A percentile compares a stretch with the other conserved stretches of the same genome.
These are phyloP conservation scores for Metschnikowia lochheadii DNA, from an alignment of 805 yeast species.

Conservation along the genomic window DNA sequence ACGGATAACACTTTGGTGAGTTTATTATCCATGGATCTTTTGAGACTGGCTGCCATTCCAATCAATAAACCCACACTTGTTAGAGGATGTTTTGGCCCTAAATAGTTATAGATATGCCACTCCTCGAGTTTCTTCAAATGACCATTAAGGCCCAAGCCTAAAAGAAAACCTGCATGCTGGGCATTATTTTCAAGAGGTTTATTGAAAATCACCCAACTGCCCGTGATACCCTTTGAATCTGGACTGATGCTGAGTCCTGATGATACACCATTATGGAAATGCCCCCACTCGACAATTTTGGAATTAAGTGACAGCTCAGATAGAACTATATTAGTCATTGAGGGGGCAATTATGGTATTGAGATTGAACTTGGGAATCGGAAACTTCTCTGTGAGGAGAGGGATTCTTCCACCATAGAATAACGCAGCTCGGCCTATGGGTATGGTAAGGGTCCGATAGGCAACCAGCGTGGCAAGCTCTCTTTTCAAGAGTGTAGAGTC, in stretches of 20 bases:
- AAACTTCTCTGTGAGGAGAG: slow-evolving; percentile 80
- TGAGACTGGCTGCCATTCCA: slow-evolving; percentile 89
- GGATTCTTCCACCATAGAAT: slow-evolving; percentile 62
- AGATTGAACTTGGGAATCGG: slow-evolving; percentile 75
- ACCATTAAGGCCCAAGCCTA: slow-evolving; percentile 90
- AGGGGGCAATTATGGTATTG: slow-evolving; percentile 60
- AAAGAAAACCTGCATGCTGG: slow-evolving; percentile 91
- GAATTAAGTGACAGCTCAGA: slow-evolving; percentile 51
- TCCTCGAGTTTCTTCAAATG: slow-evolving; percentile 80
- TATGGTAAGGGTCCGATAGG: slow-evolving; percentile 66
- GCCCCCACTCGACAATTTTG: slow-evolving; percentile 68
- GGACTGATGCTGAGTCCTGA: slow-evolving; percentile 75
- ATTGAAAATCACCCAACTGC: slow-evolving; percentile 89
- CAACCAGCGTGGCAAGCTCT: slow-evolving; percentile 57
- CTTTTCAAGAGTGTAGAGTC: slow-evolving; percentile 52
- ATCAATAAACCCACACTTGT: slow-evolving; percentile 83
- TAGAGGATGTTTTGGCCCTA: slow-evolving; percentile 81
- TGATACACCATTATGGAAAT: slow-evolving; percentile 88
- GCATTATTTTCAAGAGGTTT: slow-evolving; percentile 67
- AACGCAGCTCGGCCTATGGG: slow-evolving; percentile 79
- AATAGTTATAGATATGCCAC: slow-evolving; percentile 92
- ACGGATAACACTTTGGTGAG: slow-evolving; percentile 88
- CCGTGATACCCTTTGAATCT: slow-evolving; percentile 65
- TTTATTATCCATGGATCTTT: slow-evolving; percentile 79
- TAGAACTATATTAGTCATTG: slow-evolving; percentile 57